A percentile compares a stretch with the other conserved stretches of the same genome.
Conservation (phyloP, 1,284 basidiomycete genomes). For the Inonotus hispidus region DNA sequence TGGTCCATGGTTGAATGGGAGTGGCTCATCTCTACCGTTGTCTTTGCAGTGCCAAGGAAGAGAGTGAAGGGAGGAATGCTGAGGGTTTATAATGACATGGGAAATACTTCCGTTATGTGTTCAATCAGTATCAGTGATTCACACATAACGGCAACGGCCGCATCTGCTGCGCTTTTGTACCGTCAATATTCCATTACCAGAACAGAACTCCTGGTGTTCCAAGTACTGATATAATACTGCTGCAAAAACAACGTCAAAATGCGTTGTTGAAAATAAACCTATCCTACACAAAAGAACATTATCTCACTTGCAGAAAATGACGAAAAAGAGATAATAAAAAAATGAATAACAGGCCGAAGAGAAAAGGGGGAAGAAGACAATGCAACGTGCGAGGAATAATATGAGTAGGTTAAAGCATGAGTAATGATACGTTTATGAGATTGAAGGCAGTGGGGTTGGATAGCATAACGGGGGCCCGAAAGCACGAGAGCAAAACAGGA, state of each 20-base stretch:
- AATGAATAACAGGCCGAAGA: neutral
- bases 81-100: neutral
- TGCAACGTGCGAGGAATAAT: too few species aligned
- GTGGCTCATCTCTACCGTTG: slow-evolving; percentile 7
- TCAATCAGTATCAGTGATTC: too few species aligned
- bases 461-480: neutral
- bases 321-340: neutral
- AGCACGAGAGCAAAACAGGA: neutral
- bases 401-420: neutral
- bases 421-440: neutral
- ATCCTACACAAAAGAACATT: neutral
- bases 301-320: neutral
- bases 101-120: too few species aligned
- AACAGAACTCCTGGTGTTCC: too few species aligned
- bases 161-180: too few species aligned
- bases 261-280: neutral
- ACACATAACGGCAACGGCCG: too few species aligned
- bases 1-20: slow-evolving; percentile 30
- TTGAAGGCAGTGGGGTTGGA: neutral
- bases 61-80: neutral
- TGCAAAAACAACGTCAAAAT: neutral
- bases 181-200: too few species aligned
- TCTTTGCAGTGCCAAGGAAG: too few species aligned
- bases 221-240: too few species aligned
- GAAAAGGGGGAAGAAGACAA: neutral